A percentile compares a stretch with the other conserved stretches of the same genome.
Conservation (phyloP, 331 rosid genomes). For the Cydonia oblonga region DNA sequence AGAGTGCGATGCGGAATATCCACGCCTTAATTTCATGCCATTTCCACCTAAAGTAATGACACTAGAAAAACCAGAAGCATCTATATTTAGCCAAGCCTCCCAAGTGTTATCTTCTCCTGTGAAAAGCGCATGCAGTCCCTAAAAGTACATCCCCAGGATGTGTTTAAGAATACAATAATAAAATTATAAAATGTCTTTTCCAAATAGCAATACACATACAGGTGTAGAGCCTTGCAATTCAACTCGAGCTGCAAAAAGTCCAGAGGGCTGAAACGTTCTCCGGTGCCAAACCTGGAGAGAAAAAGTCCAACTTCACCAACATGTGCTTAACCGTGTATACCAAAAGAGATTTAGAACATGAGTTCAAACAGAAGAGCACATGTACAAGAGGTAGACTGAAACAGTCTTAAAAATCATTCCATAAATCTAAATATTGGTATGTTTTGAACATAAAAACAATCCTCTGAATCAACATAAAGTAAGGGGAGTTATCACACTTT, state of each 20-base stretch:
- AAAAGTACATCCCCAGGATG: slow-evolving; percentile 24
- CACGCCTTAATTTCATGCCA: slow-evolving; percentile 88
- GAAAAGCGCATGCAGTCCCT: slow-evolving; percentile 96
- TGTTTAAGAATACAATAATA: slow-evolving; percentile 11
- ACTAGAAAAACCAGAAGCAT: slow-evolving; percentile 78
- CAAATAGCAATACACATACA: slow-evolving; percentile 40
- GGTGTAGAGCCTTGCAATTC: slow-evolving; percentile 80
- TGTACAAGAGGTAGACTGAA: not conserved
- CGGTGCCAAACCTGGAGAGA: slow-evolving; percentile 83
- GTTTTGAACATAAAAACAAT: not conserved
- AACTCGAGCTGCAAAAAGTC: slow-evolving; percentile 97
- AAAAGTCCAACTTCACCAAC: not conserved
- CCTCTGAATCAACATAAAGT: not conserved
- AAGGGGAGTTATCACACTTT: not conserved
- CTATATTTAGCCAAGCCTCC: slow-evolving; percentile 95
- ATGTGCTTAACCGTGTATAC: not conserved
- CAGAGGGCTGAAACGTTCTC: slow-evolving; percentile 88
- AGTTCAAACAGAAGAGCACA: not conserved
- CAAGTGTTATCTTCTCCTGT: slow-evolving; percentile 88
- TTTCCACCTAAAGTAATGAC: slow-evolving; percentile 47
- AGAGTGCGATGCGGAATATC: slow-evolving; percentile 74
- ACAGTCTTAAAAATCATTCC: not conserved
- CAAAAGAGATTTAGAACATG: not conserved
- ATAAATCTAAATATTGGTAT: not conserved
- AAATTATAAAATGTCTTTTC: slow-evolving; percentile 1